Percentiles rank a stretch among this genome's conserved stretches.
Conservation (phyloP, 257 asterid genomes). For the Solanum ossicruentum region DNA sequence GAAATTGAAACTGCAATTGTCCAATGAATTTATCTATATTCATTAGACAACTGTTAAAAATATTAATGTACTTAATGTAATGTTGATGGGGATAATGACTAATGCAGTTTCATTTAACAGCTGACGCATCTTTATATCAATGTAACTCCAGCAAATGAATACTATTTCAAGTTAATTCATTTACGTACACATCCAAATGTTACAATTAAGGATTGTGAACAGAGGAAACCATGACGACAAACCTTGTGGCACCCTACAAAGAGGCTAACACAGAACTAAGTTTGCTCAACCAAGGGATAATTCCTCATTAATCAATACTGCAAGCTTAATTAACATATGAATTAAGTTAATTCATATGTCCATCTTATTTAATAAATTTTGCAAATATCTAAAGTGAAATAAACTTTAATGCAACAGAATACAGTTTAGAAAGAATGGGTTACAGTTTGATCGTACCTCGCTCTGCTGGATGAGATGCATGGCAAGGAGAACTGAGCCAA, state of each 20-base stretch:
- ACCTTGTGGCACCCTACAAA: background rate
- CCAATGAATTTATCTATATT: background rate
- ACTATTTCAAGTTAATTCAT: background rate
- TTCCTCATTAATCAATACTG: background rate
- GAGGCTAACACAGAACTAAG: background rate
- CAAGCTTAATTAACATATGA: too few species aligned
- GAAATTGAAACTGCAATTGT: conserved; percentile 48
- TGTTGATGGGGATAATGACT: background rate
- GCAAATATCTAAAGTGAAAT: background rate
- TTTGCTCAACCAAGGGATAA: background rate
- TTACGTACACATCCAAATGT: background rate
- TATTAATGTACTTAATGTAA: background rate
- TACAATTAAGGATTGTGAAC: background rate
- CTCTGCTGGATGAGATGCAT: conserved; percentile 34
- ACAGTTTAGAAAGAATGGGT: background rate
- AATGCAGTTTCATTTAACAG: background rate
- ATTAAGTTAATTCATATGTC: background rate
- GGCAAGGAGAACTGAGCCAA: conserved; percentile 68
- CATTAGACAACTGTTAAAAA: background rate
- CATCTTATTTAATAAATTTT: too few species aligned
- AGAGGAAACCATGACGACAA: background rate
- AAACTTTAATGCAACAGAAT: background rate
- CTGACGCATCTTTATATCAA: background rate
- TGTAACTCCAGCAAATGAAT: background rate
- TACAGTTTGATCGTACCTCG: conserved; percentile 31